phyloP scores from a whole-genome alignment of 2,329 filamentous ascomycete species.

The Verticillium zaregamsianum region DNA sequence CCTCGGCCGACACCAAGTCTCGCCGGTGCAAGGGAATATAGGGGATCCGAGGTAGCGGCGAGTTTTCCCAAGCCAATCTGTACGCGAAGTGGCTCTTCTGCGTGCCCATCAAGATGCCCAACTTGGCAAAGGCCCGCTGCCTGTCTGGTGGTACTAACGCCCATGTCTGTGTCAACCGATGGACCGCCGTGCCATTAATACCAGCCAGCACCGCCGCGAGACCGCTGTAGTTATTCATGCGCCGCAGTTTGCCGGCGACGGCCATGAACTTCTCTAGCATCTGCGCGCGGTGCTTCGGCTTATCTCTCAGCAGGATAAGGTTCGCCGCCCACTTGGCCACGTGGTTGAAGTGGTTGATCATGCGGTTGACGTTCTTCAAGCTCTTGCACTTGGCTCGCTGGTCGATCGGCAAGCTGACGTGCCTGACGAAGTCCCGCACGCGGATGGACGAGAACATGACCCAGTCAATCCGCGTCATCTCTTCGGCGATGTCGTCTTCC shows the following conservation, averaged over 20 bases:
- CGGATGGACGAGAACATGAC: constrained; percentile 95
- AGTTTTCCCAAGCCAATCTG: constrained; percentile 96
- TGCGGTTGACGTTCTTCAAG: constrained; percentile 83
- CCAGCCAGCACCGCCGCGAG: constrained; percentile 91
- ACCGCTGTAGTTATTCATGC: constrained; percentile 95
- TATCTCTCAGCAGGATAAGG: constrained; percentile 84
- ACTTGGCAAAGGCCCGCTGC: constrained; percentile 79
- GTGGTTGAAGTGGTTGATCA: constrained; percentile 91
- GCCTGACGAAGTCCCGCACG: constrained; percentile 86
- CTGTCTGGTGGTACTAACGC: constrained; percentile 67
- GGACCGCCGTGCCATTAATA: constrained; percentile 82
- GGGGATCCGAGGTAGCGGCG: constrained; percentile 81
- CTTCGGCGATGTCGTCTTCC: constrained; percentile 81
- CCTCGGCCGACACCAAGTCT: constrained; percentile 86
- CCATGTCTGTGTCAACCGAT: constrained; percentile 76
- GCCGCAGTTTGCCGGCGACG: constrained; percentile 78
- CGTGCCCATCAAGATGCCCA: constrained; percentile 89
- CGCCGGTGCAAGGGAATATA: constrained; percentile 87
- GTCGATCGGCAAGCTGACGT: constrained; percentile 71
- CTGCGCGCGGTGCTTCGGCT: constrained; percentile 87
- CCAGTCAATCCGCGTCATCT: constrained; percentile 96
- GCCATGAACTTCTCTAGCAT: constrained; percentile 96
- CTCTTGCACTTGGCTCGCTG: constrained; percentile 72
- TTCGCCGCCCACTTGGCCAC: constrained; percentile 78
- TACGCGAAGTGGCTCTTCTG: constrained; percentile 93